A percentile compares a stretch with the other conserved stretches of the same genome.
Conservation (phyloP, 2,329 filamentous ascomycete genomes). For the Hypoxylon sp. region DNA sequence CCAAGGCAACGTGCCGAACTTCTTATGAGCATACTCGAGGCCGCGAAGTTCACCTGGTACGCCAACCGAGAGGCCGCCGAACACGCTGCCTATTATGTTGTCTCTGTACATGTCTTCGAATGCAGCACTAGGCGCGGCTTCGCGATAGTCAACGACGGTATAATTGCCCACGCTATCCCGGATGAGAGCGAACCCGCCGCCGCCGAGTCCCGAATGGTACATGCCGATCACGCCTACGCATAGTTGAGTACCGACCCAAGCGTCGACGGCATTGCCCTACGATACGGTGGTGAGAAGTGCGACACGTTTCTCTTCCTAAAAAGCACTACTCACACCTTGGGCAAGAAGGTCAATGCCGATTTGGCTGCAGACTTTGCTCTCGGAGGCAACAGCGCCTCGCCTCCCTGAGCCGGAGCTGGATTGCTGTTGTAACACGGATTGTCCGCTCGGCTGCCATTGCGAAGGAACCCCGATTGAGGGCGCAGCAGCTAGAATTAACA, state of each 20-base stretch:
- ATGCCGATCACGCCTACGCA: constrained; percentile 82
- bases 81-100: constrained; percentile 74
- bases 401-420: constrained; percentile 27
- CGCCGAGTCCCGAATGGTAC: constrained; percentile 87
- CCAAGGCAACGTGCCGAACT: constrained; percentile 79
- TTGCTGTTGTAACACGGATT: constrained; percentile 38
- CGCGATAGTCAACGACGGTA: constrained; percentile 90
- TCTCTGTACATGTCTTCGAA: constrained; percentile 86
- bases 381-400: constrained; percentile 50
- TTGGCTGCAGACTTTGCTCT: constrained; percentile 51
- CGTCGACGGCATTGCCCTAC: constrained; percentile 81
- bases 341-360: constrained; percentile 52
- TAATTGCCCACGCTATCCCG: constrained; percentile 77
- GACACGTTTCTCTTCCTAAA: neutral
- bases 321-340: constrained; percentile 45
- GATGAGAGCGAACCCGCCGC: constrained; percentile 90
- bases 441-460: constrained; percentile 39
- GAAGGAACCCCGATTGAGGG: constrained; percentile 31
- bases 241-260: constrained; percentile 78
- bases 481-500: constrained; percentile 35
- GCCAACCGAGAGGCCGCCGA: constrained; percentile 78
- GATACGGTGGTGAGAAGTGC: constrained; percentile 11
- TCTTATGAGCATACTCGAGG: constrained; percentile 80
- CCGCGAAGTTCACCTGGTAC: constrained; percentile 83
- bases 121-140: constrained; percentile 85